Evolutionary conservation across 2,329 filamentous ascomycete genomes (phyloP).

Genomic region (Penicillium sp.): DNA sequence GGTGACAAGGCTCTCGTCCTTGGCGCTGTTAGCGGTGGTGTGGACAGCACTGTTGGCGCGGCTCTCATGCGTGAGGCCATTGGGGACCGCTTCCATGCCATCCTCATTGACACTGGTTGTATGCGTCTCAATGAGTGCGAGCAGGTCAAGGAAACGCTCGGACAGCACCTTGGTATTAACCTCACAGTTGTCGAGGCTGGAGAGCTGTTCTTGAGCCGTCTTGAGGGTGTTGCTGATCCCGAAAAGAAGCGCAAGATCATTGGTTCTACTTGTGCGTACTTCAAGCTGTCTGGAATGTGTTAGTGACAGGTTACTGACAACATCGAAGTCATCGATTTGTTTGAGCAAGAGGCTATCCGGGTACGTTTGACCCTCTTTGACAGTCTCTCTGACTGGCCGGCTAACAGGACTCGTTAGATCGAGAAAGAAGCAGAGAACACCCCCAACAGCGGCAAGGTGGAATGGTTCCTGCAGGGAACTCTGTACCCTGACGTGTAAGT

Average conservation of each 20-base stretch:
- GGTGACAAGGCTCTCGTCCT: slow-evolving; percentile 81
- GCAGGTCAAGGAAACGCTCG: slow-evolving; percentile 77
- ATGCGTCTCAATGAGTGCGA: slow-evolving; percentile 84
- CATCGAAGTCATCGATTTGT: slow-evolving; percentile 77
- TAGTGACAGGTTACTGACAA: slow-evolving; percentile 4
- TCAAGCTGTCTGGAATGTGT: background rate
- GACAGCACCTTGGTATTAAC: slow-evolving; percentile 81
- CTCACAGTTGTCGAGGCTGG: slow-evolving; percentile 81
- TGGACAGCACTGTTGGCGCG: slow-evolving; percentile 79
- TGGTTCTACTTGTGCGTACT: slow-evolving; percentile 47
- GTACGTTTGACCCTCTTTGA: slow-evolving; percentile 4
- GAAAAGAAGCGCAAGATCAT: slow-evolving; percentile 93
- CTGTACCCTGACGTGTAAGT: slow-evolving; percentile 68
- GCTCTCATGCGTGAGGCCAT: slow-evolving; percentile 81
- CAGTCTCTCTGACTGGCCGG: background rate
- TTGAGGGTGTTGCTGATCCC: slow-evolving; percentile 75
- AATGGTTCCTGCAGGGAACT: slow-evolving; percentile 86
- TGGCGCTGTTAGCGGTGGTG: slow-evolving; percentile 77
- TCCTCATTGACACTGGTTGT: slow-evolving; percentile 82
- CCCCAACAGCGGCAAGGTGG: slow-evolving; percentile 60
- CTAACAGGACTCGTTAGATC: slow-evolving; percentile 17
- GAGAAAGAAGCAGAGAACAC: slow-evolving; percentile 23
- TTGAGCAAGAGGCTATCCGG: slow-evolving; percentile 67
- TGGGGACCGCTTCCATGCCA: slow-evolving; percentile 78
- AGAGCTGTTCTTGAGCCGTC: slow-evolving; percentile 72